A percentile compares a stretch with the other conserved stretches of the same genome.
Evolutionary conservation across 495 filamentous ascomycete species (phyloP).

Genomic region (Neurospora sp.): DNA sequence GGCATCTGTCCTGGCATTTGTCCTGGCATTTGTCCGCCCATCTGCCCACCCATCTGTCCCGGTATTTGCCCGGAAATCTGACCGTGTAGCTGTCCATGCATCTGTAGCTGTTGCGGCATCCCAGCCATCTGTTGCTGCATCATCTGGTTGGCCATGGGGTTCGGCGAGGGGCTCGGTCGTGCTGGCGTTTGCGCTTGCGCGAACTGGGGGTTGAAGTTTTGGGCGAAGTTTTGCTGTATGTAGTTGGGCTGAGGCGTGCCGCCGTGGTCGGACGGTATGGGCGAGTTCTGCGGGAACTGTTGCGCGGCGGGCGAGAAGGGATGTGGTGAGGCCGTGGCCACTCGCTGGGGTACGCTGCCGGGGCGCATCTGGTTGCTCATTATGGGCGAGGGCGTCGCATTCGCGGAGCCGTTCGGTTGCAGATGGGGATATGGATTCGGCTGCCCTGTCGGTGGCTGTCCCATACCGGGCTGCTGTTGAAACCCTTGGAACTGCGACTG

Average conservation of each 20-base stretch:
- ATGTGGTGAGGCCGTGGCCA: slow-evolving; percentile 84
- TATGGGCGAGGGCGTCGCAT: slow-evolving; percentile 79
- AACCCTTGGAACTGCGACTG: slow-evolving; percentile 53
- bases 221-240: slow-evolving; percentile 46
- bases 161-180: slow-evolving; percentile 39
- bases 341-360: slow-evolving; percentile 59
- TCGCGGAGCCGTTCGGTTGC: slow-evolving; percentile 69
- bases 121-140: slow-evolving; percentile 37
- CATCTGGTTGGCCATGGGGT: slow-evolving; percentile 35
- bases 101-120: slow-evolving; percentile 27
- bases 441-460: slow-evolving; percentile 43
- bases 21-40: slow-evolving; percentile 11
- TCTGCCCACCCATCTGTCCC: slow-evolving; percentile 31
- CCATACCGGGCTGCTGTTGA: slow-evolving; percentile 46
- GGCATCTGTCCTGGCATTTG: slow-evolving; percentile 15
- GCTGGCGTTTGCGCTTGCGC: slow-evolving; percentile 38
- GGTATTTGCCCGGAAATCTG: slow-evolving; percentile 24
- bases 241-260: slow-evolving; percentile 71
- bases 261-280: slow-evolving; percentile 65
- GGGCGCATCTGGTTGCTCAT: slow-evolving; percentile 64
- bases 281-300: slow-evolving; percentile 69
- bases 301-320: slow-evolving; percentile 77
- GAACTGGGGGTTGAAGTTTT: slow-evolving; percentile 50
- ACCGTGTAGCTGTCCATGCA: slow-evolving; percentile 26
- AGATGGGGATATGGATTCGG: slow-evolving; percentile 72